These are phyloP conservation scores for Mycena venus DNA, from an alignment of 768 basidiomycete genomes.

Conservation along the genomic window DNA sequence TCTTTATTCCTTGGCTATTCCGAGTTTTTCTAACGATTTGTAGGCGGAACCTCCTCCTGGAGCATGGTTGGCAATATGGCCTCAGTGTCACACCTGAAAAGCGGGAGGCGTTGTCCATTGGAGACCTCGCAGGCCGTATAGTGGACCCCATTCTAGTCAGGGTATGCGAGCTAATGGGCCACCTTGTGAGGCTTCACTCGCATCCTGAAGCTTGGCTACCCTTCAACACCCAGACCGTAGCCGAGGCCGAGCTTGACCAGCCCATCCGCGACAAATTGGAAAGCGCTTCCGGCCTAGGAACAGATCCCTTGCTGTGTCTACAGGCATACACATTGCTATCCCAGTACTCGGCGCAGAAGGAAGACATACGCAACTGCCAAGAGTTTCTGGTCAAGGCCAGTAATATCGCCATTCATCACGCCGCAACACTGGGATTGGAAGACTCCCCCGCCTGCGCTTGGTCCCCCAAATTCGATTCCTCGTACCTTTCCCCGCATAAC, in stretches of 20 bases:
- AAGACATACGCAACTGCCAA: slow-evolving; percentile 13
- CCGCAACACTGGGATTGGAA: slow-evolving; percentile 9
- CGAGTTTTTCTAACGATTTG: background rate
- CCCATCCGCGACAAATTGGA: slow-evolving; percentile 12
- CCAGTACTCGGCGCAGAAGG: slow-evolving; percentile 24
- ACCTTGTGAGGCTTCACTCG: slow-evolving; percentile 9
- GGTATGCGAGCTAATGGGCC: slow-evolving; percentile 20
- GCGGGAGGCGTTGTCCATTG: slow-evolving; percentile 13
- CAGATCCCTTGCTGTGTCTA: slow-evolving; percentile 16
- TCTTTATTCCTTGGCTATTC: background rate
- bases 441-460: background rate
- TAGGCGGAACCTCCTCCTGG: slow-evolving; percentile 18
- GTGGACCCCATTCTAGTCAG: slow-evolving; percentile 17
- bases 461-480: slow-evolving; percentile 23
- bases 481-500: slow-evolving; percentile 24
- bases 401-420: slow-evolving; percentile 1
- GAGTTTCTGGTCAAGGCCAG: slow-evolving; percentile 17
- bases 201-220: slow-evolving; percentile 13
- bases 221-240: slow-evolving; percentile 1
- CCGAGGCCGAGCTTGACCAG: slow-evolving; percentile 12
- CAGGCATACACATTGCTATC: slow-evolving; percentile 18
- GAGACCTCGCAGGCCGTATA: slow-evolving; percentile 7
- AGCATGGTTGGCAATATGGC: slow-evolving; percentile 30
- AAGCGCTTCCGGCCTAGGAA: background rate
- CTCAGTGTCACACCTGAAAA: slow-evolving; percentile 18